These are phyloP conservation scores for Vicia sativa DNA, from an alignment of 306 rosid species.

Conservation along the genomic window DNA sequence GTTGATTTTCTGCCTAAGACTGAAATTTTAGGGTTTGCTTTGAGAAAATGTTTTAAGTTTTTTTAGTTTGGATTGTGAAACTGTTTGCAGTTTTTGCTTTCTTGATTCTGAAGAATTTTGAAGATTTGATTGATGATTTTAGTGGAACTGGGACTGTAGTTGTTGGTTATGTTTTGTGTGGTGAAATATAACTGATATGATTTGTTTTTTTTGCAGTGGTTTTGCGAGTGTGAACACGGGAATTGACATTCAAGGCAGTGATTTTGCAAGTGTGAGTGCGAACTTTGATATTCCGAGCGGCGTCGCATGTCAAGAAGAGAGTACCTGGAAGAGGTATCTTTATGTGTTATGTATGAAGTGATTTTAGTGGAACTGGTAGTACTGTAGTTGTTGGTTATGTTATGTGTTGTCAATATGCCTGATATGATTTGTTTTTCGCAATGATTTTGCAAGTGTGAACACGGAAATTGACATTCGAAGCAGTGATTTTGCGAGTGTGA, in stretches of 20 bases:
- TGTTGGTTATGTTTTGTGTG: conserved; percentile 11
- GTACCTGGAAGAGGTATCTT: conserved; percentile 69
- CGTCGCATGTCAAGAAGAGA: conserved; percentile 51
- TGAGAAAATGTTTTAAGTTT: neutral
- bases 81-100: neutral
- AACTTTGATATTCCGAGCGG: conserved; percentile 53
- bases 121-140: too few species aligned
- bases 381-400: conserved; percentile 1
- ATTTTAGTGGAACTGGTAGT: neutral
- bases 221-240: conserved; percentile 47
- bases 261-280: conserved; percentile 41
- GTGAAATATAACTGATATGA: conserved; percentile 25
- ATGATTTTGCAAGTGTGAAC: conserved; percentile 40
- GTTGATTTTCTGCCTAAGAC: neutral
- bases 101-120: too few species aligned
- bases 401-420: conserved; percentile 27
- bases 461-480: conserved; percentile 51
- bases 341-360: conserved; percentile 25
- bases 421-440: neutral
- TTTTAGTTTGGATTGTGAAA: neutral
- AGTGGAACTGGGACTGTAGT: neutral
- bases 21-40: neutral
- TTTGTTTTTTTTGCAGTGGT: neutral
- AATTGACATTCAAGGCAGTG: conserved; percentile 48
- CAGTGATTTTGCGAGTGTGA: conserved; percentile 42